Evolutionary conservation across 2,329 filamentous ascomycete species (phyloP).

Genomic region (Beauveria sp.): DNA sequence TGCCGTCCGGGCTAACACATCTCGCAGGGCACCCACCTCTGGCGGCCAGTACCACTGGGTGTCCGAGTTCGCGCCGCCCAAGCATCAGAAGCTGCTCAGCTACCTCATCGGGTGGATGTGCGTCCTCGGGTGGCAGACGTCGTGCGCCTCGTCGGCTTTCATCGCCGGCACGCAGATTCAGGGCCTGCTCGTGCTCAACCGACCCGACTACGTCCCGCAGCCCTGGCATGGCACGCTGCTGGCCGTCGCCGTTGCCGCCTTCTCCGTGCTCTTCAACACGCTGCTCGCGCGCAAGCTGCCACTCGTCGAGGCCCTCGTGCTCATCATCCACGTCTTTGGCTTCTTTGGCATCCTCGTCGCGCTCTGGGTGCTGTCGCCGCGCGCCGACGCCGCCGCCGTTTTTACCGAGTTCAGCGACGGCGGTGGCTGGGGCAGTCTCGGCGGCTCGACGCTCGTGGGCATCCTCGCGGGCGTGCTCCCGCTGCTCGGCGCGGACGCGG

Average conservation of each 20-base stretch:
- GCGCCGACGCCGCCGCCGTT: conserved; percentile 17
- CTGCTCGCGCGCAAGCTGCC: conserved; percentile 32
- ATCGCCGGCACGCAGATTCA: conserved; percentile 38
- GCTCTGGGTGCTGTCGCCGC: conserved; percentile 29
- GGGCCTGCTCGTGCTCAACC: conserved; percentile 32
- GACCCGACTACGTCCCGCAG: conserved; percentile 25
- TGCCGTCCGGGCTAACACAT: neutral
- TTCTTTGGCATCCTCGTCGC: conserved; percentile 26
- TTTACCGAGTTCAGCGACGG: conserved; percentile 25
- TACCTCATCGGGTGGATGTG: conserved; percentile 43
- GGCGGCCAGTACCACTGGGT: conserved; percentile 42
- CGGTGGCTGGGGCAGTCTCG: conserved; percentile 24
- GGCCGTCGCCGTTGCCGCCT: conserved; percentile 31
- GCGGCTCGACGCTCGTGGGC: conserved; percentile 30
- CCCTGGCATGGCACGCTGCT: conserved; percentile 37
- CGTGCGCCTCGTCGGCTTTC: conserved; percentile 32
- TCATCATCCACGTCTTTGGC: conserved; percentile 31
- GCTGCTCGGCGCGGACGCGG: conserved; percentile 25
- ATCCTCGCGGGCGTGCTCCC: conserved; percentile 30
- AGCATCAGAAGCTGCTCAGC: conserved; percentile 43
- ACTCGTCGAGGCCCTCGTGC: conserved; percentile 33
- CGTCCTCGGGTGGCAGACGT: conserved; percentile 37
- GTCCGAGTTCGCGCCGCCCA: conserved; percentile 30
- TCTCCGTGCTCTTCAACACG: conserved; percentile 38
- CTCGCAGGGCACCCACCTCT: conserved; percentile 40